Base-by-base conservation (phyloP, 352 stramenopile species). In the Phytophthora niederhauseri region DNA sequence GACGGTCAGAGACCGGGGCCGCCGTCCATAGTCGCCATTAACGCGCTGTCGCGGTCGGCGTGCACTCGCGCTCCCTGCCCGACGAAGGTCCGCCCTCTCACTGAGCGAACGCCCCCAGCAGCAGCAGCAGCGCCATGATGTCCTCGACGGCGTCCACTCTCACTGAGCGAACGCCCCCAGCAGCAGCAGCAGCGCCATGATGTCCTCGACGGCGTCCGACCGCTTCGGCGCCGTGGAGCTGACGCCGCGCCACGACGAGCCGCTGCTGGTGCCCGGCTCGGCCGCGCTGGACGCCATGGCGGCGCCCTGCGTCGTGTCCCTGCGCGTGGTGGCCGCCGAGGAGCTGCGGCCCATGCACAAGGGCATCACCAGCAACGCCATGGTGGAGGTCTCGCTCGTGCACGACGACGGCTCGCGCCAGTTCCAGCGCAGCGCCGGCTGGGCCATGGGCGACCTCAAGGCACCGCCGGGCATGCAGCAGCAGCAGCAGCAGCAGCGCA, bases 361-460 rank as follows among this genome's bases (percentile, higher is more conserved):
- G 60, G 75, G 75, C 6, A 75, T 93, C 55, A 91, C 75, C 11
- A 92, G 83, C 61, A 83, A 91, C 69, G 76, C 85, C 38, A 84
- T 87, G 75, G 84, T 83, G 54, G 85, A 93, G 61, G 80, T 90
- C 61, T 84, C 85, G 70, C 79, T 93, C 38, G 64, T 93, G 60
- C 77, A 87, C 57, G 72, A 87, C 66, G 76, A 86, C 61, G 81
- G 76, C 3, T 70, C 72, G 48, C 49, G 20, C 24, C 57, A 64
- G 19, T 70, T 72, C 31, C 61, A 75, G 55, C 69, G 46, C 49
- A 78, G 70, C 64, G 64, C 66, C 38, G 66, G 70, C 20, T 85
- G 79, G 79, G 66, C 79, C 64, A 78, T 83, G 68, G 78, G 72
- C 41, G 77, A 88, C 61, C 61, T 83, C 31, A 85, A 85, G 66